These are phyloP conservation scores for Albugo laibachii DNA, from an alignment of 352 stramenopile species.

Conservation along the genomic window DNA sequence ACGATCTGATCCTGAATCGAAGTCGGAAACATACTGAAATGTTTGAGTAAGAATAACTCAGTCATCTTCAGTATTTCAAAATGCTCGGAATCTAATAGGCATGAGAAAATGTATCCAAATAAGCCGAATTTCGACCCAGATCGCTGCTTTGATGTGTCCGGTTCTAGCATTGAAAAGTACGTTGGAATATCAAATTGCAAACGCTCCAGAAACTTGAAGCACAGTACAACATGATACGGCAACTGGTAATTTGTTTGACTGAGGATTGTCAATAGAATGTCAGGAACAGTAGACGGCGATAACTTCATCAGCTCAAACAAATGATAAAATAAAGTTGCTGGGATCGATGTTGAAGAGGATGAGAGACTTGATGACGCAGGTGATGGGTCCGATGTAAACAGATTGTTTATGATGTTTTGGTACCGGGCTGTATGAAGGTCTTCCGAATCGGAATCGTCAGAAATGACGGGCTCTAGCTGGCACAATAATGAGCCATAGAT, in stretches of 20 bases:
- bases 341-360: no score
- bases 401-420: no score
- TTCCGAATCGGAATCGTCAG: no score
- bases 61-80: slow-evolving; percentile 48
- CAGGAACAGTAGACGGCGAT: slow-evolving; percentile 11
- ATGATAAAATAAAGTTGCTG: no score
- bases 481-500: no score
- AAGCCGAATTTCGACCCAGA: no score
- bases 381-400: no score
- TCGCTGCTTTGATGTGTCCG: slow-evolving; percentile 1
- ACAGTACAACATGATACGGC: slow-evolving; percentile 47
- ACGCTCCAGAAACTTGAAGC: slow-evolving; percentile 39
- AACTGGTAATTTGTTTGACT: slow-evolving; percentile 43
- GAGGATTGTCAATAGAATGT: slow-evolving; percentile 37
- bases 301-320: no score
- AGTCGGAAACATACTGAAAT: slow-evolving; percentile 29
- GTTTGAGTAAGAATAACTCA: slow-evolving; percentile 44
- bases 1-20: slow-evolving; percentile 30
- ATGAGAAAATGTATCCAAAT: slow-evolving; percentile 18
- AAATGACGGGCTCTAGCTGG: no score
- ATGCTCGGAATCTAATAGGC: slow-evolving; percentile 43
- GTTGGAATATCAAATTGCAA: slow-evolving; percentile 29
- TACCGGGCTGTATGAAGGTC: no score
- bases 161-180: slow-evolving; percentile 29
- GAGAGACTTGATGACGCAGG: no score